These are phyloP conservation scores for Leonotis leonurus DNA, from an alignment of 257 asterid species.

Conservation along the genomic window DNA sequence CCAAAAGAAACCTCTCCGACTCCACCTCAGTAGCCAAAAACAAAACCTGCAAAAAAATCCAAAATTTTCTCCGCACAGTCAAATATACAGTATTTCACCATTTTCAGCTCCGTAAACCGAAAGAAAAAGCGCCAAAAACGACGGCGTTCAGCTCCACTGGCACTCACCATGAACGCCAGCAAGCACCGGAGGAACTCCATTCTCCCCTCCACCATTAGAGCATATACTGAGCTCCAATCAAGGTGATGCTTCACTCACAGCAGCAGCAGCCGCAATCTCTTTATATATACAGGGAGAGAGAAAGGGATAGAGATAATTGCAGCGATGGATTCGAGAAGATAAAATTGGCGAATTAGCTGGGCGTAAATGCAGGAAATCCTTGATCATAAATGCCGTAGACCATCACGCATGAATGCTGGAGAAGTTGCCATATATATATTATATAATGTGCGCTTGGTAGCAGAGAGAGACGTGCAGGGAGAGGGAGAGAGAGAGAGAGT, in stretches of 20 bases:
- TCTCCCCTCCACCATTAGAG: constrained; percentile 22
- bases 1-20: constrained; percentile 42
- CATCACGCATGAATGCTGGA: neutral
- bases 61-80: constrained; percentile 15
- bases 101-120: neutral
- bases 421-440: neutral
- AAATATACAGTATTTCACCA: constrained; percentile 9
- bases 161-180: constrained; percentile 29
- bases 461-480: constrained; percentile 9
- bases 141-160: constrained; percentile 5
- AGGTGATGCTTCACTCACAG: neutral
- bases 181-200: constrained; percentile 20
- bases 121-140: neutral
- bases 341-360: neutral
- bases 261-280: constrained; percentile 1
- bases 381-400: neutral
- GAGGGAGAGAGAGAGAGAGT: neutral
- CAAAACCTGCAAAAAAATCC: constrained; percentile 34
- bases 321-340: neutral
- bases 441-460: neutral
- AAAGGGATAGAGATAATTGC: neutral
- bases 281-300: neutral
- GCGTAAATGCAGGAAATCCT: constrained; percentile 19
- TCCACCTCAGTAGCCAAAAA: constrained; percentile 25
- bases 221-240: constrained; percentile 18